A percentile compares a stretch with the other conserved stretches of the same genome.
Evolutionary conservation across 106 monocot genomes (phyloP).

Genomic region (Gastrodia elata): DNA sequence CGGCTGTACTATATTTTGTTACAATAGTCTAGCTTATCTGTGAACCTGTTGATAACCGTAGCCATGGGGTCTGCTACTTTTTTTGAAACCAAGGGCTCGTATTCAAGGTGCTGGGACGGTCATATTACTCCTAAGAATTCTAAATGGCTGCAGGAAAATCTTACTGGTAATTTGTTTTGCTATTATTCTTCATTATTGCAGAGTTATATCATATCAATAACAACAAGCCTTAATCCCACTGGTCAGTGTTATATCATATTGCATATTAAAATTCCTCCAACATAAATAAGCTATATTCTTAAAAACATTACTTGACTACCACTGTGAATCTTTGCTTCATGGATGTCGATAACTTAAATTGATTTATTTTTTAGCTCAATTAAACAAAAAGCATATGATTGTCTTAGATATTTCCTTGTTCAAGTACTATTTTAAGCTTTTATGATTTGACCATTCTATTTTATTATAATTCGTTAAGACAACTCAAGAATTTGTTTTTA

Average conservation of each 20-base stretch:
- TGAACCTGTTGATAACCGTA: constrained; percentile 2
- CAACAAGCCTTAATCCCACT: too few relatives aligned
- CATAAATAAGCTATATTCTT: not conserved
- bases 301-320: not conserved
- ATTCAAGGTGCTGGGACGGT: constrained; percentile 58
- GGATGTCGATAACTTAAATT: not conserved
- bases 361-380: not conserved
- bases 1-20: not conserved
- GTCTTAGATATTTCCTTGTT: not conserved
- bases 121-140: constrained; percentile 48
- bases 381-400: not conserved
- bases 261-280: not conserved
- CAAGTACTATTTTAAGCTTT: not conserved
- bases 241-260: constrained; percentile 12
- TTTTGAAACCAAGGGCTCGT: constrained; percentile 16
- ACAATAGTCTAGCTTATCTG: not conserved
- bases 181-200: not conserved
- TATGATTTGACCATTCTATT: not conserved
- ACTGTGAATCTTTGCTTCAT: not conserved
- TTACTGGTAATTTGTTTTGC: constrained; percentile 21
- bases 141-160: constrained; percentile 49
- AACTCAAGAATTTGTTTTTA: not conserved
- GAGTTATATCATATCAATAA: not conserved
- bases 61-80: not conserved
- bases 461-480: not conserved